A percentile compares a stretch with the other conserved stretches of the same genome.
Conservation (phyloP, 148 eudicot genomes). For the Limonium bicolor region DNA sequence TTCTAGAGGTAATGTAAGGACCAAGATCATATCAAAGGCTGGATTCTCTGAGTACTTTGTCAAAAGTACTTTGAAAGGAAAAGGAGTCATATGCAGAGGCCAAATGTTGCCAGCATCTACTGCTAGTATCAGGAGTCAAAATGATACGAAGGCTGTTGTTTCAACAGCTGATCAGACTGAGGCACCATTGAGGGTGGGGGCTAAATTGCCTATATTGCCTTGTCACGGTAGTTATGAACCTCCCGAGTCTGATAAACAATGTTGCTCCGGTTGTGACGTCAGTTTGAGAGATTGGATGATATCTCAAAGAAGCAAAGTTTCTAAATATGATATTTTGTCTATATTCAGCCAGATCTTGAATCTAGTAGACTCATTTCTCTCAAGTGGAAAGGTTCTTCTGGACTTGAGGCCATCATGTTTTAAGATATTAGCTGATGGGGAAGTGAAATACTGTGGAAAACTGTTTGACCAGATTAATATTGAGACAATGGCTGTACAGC, state of each 20-base stretch:
- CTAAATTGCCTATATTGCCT: conserved; percentile 7
- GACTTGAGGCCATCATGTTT: conserved; percentile 76
- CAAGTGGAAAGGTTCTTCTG: conserved; percentile 42
- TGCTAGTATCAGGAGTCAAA: conserved; percentile 12
- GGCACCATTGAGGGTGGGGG: conserved; percentile 12
- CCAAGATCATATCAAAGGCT: conserved; percentile 63
- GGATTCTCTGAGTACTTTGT: conserved; percentile 66
- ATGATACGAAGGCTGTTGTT: conserved; percentile 10
- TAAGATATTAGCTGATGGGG: conserved; percentile 39
- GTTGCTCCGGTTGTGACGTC: conserved; percentile 37
- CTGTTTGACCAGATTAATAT: conserved; percentile 22
- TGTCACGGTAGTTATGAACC: conserved; percentile 5
- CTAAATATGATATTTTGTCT: conserved; percentile 33
- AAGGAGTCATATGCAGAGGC: conserved; percentile 53
- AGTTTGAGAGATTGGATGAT: conserved; percentile 76
- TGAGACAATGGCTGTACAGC: conserved; percentile 9
- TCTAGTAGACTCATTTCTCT: conserved; percentile 50
- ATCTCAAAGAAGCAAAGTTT: conserved; percentile 19
- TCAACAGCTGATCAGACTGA: conserved; percentile 11
- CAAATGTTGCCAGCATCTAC: conserved; percentile 18
- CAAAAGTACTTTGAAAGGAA: conserved; percentile 58
- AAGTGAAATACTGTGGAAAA: conserved; percentile 45
- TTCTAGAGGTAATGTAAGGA: conserved; percentile 46
- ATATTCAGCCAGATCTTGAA: conserved; percentile 59
- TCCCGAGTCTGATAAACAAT: no score